phyloP scores from a whole-genome alignment of 495 filamentous ascomycete species.

The Usnea hakonensis region DNA sequence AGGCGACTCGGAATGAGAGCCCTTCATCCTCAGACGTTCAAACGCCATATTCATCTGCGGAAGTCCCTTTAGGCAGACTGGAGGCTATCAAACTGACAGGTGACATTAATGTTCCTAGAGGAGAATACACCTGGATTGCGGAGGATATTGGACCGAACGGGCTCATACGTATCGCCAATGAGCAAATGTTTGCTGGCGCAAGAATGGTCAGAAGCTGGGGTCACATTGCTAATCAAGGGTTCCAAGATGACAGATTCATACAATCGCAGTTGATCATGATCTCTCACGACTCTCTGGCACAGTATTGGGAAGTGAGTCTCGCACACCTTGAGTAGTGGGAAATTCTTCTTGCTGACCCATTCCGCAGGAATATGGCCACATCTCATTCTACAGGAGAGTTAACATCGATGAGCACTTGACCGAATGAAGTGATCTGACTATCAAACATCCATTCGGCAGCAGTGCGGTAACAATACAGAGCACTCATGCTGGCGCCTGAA shows the following conservation, averaged over 20 bases:
- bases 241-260: slow-evolving; percentile 63
- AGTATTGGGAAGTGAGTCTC: slow-evolving; percentile 61
- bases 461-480: background rate
- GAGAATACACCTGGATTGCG: slow-evolving; percentile 70
- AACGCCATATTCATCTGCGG: background rate
- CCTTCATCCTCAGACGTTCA: background rate
- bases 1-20: background rate
- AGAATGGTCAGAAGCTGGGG: slow-evolving; percentile 68
- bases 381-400: slow-evolving; percentile 73
- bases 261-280: slow-evolving; percentile 69
- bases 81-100: slow-evolving; percentile 87
- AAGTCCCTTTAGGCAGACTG: slow-evolving; percentile 43
- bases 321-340: background rate
- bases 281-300: slow-evolving; percentile 66
- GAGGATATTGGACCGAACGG: slow-evolving; percentile 65
- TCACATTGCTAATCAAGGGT: slow-evolving; percentile 67
- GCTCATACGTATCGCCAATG: slow-evolving; percentile 50
- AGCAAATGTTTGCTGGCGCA: slow-evolving; percentile 63
- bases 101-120: slow-evolving; percentile 79
- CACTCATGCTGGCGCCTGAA: background rate
- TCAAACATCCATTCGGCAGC: background rate
- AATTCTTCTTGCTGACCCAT: background rate
- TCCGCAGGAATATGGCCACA: slow-evolving; percentile 55
- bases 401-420: slow-evolving; percentile 53
- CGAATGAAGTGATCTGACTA: background rate